These are phyloP conservation scores for Quillaja saponaria DNA, from an alignment of 306 rosid genomes.

Conservation along the genomic window DNA sequence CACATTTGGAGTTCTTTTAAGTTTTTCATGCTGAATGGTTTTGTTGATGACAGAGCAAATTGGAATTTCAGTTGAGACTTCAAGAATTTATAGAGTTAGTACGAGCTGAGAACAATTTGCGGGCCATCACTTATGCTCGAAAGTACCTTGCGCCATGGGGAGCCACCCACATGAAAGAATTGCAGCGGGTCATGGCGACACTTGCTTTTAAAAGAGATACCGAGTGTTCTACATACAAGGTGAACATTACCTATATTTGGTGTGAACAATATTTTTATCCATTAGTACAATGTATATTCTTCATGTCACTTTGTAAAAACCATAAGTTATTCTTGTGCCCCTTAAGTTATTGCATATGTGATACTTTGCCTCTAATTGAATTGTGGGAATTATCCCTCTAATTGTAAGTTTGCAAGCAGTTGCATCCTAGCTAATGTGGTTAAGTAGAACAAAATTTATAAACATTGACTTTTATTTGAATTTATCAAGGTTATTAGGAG, in stretches of 20 bases:
- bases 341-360: too few species aligned
- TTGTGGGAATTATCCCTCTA: too few species aligned
- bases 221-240: conserved; percentile 84
- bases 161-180: conserved; percentile 77
- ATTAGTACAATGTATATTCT: neutral
- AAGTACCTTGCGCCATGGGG: conserved; percentile 93
- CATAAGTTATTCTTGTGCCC: too few species aligned
- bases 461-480: too few species aligned
- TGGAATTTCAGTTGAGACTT: conserved; percentile 93
- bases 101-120: conserved; percentile 77
- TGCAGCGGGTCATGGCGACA: conserved; percentile 81
- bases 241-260: conserved; percentile 30
- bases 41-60: conserved; percentile 70
- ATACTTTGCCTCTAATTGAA: too few species aligned
- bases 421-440: too few species aligned
- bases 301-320: neutral
- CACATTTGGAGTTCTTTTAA: neutral
- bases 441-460: too few species aligned
- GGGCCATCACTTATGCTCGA: conserved; percentile 81
- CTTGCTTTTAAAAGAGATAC: conserved; percentile 85
- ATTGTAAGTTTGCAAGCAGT: too few species aligned
- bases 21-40: conserved; percentile 38
- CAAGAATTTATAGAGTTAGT: conserved; percentile 97
- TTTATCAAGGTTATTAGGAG: too few species aligned
- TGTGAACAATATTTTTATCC: conserved; percentile 10